These are phyloP conservation scores for Gleditsia sinensis DNA, from an alignment of 306 rosid genomes.

Conservation along the genomic window DNA sequence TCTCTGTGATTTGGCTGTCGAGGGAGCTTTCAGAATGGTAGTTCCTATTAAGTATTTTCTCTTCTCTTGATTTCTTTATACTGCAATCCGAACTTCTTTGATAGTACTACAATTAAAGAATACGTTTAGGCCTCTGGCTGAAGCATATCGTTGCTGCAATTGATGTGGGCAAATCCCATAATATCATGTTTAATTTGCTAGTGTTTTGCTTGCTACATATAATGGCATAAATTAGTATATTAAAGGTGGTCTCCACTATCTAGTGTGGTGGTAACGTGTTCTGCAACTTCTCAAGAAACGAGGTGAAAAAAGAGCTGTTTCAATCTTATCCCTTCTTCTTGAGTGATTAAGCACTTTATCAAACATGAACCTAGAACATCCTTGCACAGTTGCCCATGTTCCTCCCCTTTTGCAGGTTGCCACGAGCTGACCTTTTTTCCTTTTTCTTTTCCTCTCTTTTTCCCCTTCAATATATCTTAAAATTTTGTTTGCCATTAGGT, in stretches of 20 bases:
- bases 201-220: neutral
- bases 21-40: conserved; percentile 28
- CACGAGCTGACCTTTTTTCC: neutral
- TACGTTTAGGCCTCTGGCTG: conserved; percentile 32
- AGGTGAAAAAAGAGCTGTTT: neutral
- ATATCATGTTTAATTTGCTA: neutral
- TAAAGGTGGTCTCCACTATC: conserved; percentile 26
- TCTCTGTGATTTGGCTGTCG: conserved; percentile 30
- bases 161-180: neutral
- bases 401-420: conserved; percentile 1
- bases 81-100: conserved; percentile 23
- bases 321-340: conserved; percentile 5
- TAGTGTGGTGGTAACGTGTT: conserved; percentile 37
- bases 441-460: neutral
- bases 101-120: conserved; percentile 3
- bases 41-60: neutral
- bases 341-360: neutral
- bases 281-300: conserved; percentile 30
- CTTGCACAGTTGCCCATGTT: neutral
- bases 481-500: conserved; percentile 22
- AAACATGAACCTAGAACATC: neutral
- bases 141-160: neutral
- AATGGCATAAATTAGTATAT: neutral
- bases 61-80: neutral
- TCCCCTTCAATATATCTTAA: neutral